phyloP scores from a whole-genome alignment of 2,329 filamentous ascomycete genomes.

The Gnomoniopsis smithogilvyi region DNA sequence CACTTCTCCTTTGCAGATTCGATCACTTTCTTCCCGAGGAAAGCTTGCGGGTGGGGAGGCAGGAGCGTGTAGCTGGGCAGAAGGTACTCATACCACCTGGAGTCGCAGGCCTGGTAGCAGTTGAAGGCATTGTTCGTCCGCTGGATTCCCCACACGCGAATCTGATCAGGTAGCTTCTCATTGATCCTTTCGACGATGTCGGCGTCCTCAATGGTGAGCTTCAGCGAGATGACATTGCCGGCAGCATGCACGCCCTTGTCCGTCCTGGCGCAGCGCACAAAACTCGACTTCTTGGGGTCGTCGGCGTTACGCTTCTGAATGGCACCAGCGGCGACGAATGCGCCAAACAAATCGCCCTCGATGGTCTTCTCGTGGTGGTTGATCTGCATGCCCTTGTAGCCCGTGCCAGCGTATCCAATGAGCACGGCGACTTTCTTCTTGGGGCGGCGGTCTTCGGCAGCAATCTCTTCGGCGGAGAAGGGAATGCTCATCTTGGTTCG shows the following conservation, averaged over 20 bases:
- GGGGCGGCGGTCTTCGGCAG: constrained; percentile 78
- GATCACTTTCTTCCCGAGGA: constrained; percentile 77
- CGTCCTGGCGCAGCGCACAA: constrained; percentile 90
- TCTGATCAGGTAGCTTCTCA: constrained; percentile 76
- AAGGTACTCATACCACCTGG: constrained; percentile 94
- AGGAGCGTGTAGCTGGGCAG: constrained; percentile 91
- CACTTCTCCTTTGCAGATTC: constrained; percentile 72
- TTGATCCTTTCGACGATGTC: constrained; percentile 93
- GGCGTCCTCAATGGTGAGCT: constrained; percentile 90
- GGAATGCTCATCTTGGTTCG: constrained; percentile 55
- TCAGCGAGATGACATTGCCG: constrained; percentile 91
- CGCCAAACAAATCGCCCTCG: constrained; percentile 89
- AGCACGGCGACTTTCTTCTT: constrained; percentile 97
- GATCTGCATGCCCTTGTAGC: constrained; percentile 97
- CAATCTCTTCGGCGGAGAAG: constrained; percentile 76
- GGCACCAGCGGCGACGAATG: constrained; percentile 85
- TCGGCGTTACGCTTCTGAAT: constrained; percentile 97
- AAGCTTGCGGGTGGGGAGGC: constrained; percentile 87
- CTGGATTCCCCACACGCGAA: constrained; percentile 91
- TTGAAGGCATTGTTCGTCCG: constrained; percentile 88
- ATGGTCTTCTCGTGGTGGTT: constrained; percentile 82
- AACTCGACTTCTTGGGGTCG: constrained; percentile 92
- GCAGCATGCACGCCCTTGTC: constrained; percentile 98
- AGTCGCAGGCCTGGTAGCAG: constrained; percentile 93
- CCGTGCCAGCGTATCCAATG: constrained; percentile 92